A percentile compares a stretch with the other conserved stretches of the same genome.
phyloP scores from a whole-genome alignment of 495 filamentous ascomycete genomes.

The Penicillium cosmopolitanum region DNA sequence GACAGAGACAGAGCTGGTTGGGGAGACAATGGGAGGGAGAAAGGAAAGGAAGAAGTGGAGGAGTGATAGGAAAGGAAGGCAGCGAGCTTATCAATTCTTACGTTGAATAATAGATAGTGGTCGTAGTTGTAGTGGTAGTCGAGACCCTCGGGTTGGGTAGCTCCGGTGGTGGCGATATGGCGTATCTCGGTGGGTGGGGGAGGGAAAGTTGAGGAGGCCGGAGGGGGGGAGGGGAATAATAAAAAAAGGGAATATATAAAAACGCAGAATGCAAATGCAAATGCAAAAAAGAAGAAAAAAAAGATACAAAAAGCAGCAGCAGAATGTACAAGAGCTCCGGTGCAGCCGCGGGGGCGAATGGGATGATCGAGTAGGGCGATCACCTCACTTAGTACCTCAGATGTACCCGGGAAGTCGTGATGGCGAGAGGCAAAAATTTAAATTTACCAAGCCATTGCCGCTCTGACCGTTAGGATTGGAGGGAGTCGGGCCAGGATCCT shows the following conservation, averaged over 20 bases:
- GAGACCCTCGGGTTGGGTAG: too few species aligned
- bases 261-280: slow-evolving; percentile 4
- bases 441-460: slow-evolving; percentile 28
- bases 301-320: slow-evolving; percentile 9
- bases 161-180: slow-evolving; percentile 10
- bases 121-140: too few species aligned
- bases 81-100: slow-evolving; percentile 21
- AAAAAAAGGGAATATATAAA: neutral
- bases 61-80: slow-evolving; percentile 1
- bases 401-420: slow-evolving; percentile 28
- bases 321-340: slow-evolving; percentile 3
- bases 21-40: slow-evolving; percentile 1
- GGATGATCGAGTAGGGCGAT: slow-evolving; percentile 25
- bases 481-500: slow-evolving; percentile 4
- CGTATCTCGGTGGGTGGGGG: slow-evolving; percentile 11
- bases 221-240: neutral
- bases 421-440: slow-evolving; percentile 16
- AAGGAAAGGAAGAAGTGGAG: slow-evolving; percentile 5
- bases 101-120: neutral
- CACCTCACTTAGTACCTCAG: slow-evolving; percentile 31
- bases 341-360: slow-evolving; percentile 11
- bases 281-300: slow-evolving; percentile 10
- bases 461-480: slow-evolving; percentile 23
- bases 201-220: slow-evolving; percentile 13
- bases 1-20: slow-evolving; percentile 8